Conservation (phyloP, 371 early-diverging fungal species). For the Rhizopus stolonifer region DNA sequence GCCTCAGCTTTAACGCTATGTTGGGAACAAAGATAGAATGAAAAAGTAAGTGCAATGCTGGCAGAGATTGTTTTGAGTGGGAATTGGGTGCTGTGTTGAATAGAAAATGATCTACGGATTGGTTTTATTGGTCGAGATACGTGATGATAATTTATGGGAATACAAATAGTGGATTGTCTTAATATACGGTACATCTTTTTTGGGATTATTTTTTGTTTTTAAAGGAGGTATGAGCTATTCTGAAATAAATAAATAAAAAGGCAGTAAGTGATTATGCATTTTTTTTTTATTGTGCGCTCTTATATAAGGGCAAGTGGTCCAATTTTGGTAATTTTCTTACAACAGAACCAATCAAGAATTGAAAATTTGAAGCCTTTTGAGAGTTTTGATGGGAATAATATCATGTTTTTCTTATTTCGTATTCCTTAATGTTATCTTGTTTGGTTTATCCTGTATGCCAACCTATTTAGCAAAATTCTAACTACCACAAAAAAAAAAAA, state of each 20-base stretch:
- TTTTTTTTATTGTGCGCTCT: background rate
- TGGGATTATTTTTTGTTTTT: conserved; percentile 1
- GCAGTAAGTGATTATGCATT: background rate
- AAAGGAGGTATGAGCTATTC: background rate
- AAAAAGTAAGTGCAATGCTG: conserved; percentile 17
- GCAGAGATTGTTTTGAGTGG: conserved; percentile 32
- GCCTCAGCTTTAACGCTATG: conserved; percentile 17
- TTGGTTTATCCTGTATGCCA: too few relatives aligned
- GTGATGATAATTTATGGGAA: conserved; percentile 3
- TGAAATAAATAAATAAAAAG: conserved; percentile 1
- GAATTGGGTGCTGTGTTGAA: background rate
- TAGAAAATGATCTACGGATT: conserved; percentile 8
- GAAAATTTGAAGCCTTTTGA: too few relatives aligned
- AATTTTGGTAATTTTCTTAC: background rate
- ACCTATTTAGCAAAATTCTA: too few relatives aligned
- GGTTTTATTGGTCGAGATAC: conserved; percentile 5
- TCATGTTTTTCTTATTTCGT: too few relatives aligned
- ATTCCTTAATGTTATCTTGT: too few relatives aligned
- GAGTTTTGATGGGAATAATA: too few relatives aligned
- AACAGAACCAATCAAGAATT: conserved; percentile 1
- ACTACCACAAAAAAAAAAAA: too few relatives aligned
- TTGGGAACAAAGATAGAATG: conserved; percentile 14
- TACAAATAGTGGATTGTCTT: conserved; percentile 7
- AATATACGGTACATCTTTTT: conserved; percentile 19
- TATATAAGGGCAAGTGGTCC: background rate